A percentile compares a stretch with the other conserved stretches of the same genome.
Conservation (phyloP, 208 protist species). For the Leptomonas seymouri region DNA sequence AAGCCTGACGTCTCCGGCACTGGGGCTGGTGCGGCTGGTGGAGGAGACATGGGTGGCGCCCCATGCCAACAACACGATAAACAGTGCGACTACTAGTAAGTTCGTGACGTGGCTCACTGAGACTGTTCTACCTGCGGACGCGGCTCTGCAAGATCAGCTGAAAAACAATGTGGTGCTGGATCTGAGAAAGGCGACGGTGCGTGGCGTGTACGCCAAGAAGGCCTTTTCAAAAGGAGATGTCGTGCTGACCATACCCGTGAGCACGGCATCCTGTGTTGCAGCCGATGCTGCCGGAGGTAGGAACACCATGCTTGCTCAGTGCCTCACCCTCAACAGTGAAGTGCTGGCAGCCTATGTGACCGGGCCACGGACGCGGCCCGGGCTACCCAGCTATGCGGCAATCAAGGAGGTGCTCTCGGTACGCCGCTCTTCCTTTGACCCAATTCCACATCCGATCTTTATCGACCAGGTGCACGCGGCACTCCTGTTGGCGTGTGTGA, state of each 20-base stretch:
- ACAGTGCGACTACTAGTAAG: slow-evolving; percentile 10
- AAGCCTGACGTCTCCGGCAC: slow-evolving; percentile 64
- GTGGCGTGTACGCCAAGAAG: slow-evolving; percentile 64
- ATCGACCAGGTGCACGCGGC: slow-evolving; percentile 72
- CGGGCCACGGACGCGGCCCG: slow-evolving; percentile 28
- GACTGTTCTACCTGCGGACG: slow-evolving; percentile 1
- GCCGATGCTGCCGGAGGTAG: not conserved
- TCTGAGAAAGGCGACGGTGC: slow-evolving; percentile 37
- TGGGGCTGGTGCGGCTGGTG: slow-evolving; percentile 50
- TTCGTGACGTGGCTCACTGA: slow-evolving; percentile 29
- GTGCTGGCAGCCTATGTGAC: slow-evolving; percentile 31
- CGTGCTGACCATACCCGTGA: slow-evolving; percentile 57
- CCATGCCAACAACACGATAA: slow-evolving; percentile 36
- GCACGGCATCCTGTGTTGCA: not conserved
- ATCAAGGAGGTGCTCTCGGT: slow-evolving; percentile 38
- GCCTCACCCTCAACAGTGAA: slow-evolving; percentile 45
- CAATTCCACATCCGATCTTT: slow-evolving; percentile 61
- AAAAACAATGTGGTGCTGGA: slow-evolving; percentile 42
- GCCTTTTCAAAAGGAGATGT: slow-evolving; percentile 45
- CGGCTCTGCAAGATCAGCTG: slow-evolving; percentile 27
- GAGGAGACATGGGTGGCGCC: slow-evolving; percentile 63
- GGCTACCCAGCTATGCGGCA: slow-evolving; percentile 35
- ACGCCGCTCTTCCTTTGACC: slow-evolving; percentile 51
- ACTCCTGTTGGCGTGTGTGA: slow-evolving; percentile 58
- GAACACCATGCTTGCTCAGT: not conserved